Conservation (phyloP, 2,329 filamentous ascomycete genomes). For the Sclerotinia sclerotiorum region DNA sequence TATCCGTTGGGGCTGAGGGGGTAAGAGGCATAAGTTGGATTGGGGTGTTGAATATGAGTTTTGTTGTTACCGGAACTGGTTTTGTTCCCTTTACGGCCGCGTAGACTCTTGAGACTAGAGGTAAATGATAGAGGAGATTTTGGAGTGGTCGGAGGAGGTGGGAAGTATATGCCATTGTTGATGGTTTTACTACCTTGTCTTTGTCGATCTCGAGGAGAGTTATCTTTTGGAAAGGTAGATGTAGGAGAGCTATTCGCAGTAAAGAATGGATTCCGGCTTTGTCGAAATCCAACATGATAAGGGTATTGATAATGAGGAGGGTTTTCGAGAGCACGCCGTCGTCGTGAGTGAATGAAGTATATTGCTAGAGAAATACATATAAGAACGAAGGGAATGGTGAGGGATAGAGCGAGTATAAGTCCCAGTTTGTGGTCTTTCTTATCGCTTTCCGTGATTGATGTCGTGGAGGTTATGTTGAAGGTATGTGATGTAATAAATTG, state of each 20-base stretch:
- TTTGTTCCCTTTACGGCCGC: background rate
- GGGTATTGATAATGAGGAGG: slow-evolving; percentile 19
- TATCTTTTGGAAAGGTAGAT: background rate
- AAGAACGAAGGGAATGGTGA: slow-evolving; percentile 19
- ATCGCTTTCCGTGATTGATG: background rate
- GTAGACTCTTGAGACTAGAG: slow-evolving; percentile 6
- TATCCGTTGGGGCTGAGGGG: background rate
- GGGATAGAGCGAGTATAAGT: slow-evolving; percentile 18
- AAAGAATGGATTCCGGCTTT: slow-evolving; percentile 7
- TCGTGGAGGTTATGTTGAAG: slow-evolving; percentile 16
- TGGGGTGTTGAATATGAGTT: background rate
- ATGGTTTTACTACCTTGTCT: background rate
- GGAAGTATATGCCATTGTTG: slow-evolving; percentile 5
- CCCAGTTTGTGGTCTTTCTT: slow-evolving; percentile 17
- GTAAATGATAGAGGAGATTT: slow-evolving; percentile 7
- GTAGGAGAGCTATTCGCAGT: background rate
- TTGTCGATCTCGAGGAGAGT: background rate
- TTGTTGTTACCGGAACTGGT: background rate
- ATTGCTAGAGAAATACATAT: slow-evolving; percentile 14
- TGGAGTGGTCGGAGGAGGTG: slow-evolving; percentile 20
- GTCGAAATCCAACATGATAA: slow-evolving; percentile 15
- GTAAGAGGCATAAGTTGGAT: background rate
- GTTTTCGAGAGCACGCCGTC: background rate
- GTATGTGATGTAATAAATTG: slow-evolving; percentile 13
- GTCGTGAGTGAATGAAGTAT: slow-evolving; percentile 15